phyloP scores from a whole-genome alignment of 1,284 basidiomycete genomes.

The Heterobasidion irregulare region DNA sequence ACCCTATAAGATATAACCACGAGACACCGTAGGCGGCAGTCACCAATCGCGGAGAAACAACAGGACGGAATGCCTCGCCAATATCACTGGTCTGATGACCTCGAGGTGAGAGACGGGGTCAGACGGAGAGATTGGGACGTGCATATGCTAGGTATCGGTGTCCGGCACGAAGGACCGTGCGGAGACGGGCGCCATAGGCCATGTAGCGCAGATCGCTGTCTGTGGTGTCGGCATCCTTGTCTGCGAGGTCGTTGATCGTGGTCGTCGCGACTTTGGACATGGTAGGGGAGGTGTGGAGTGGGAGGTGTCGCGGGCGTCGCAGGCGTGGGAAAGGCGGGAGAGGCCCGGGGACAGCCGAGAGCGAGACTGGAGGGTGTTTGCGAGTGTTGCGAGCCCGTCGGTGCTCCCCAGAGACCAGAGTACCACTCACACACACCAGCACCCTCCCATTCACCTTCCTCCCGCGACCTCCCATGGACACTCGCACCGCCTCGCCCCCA shows the following conservation, averaged over 20 bases:
- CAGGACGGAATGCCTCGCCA: slow-evolving; percentile 88
- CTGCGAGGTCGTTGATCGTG: slow-evolving; percentile 48
- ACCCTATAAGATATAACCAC: slow-evolving; percentile 74
- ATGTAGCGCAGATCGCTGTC: slow-evolving; percentile 60
- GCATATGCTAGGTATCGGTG: slow-evolving; percentile 80
- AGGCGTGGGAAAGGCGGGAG: background rate
- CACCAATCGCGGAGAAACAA: slow-evolving; percentile 76
- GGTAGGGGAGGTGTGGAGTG: background rate
- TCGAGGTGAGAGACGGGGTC: slow-evolving; percentile 12
- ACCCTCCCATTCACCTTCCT: background rate
- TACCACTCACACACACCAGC: background rate
- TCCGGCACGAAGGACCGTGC: slow-evolving; percentile 70
- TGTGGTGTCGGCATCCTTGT: slow-evolving; percentile 52
- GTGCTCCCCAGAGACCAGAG: background rate
- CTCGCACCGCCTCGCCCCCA: slow-evolving; percentile 23
- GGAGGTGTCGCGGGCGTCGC: background rate
- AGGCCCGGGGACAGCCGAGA: background rate
- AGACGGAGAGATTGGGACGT: slow-evolving; percentile 19
- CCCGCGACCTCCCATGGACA: slow-evolving; percentile 19
- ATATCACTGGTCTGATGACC: slow-evolving; percentile 70
- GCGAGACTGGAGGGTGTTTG: background rate
- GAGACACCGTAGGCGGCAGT: slow-evolving; percentile 81
- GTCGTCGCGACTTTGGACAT: slow-evolving; percentile 32
- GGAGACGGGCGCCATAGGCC: slow-evolving; percentile 74
- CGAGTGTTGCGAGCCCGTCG: background rate